Evolutionary conservation across 2,329 filamentous ascomycete genomes (phyloP).

Genomic region (Tympanopsis confertula): DNA sequence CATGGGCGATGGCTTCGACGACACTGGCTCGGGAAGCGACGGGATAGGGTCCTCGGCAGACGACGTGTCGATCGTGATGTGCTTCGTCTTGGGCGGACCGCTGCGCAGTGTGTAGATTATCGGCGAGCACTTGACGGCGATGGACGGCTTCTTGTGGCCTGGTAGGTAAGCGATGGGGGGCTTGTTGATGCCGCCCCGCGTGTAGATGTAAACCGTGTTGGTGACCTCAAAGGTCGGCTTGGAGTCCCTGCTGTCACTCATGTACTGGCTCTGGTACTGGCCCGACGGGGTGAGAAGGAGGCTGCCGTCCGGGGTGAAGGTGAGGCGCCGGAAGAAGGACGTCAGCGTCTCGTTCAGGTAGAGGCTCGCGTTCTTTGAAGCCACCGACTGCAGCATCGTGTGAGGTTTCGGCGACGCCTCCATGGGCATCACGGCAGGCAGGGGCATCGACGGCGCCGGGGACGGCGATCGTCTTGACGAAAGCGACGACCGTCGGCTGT

Average conservation of each 20-base stretch:
- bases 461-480: slow-evolving; percentile 80
- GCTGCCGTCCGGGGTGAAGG: slow-evolving; percentile 91
- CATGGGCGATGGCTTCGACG: slow-evolving; percentile 66
- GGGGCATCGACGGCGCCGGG: slow-evolving; percentile 82
- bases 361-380: slow-evolving; percentile 71
- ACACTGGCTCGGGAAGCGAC: slow-evolving; percentile 71
- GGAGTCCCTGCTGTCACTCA: slow-evolving; percentile 46
- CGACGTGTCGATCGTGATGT: slow-evolving; percentile 91
- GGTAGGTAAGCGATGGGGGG: slow-evolving; percentile 89
- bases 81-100: slow-evolving; percentile 56
- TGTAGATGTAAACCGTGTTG: slow-evolving; percentile 98
- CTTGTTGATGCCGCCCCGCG: slow-evolving; percentile 88
- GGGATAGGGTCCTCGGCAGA: slow-evolving; percentile 75
- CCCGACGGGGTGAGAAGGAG: slow-evolving; percentile 87
- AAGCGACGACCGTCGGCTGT: slow-evolving; percentile 79
- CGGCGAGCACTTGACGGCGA: slow-evolving; percentile 89
- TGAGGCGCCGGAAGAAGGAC: slow-evolving; percentile 87
- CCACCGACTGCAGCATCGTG: slow-evolving; percentile 37
- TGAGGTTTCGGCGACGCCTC: slow-evolving; percentile 81
- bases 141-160: slow-evolving; percentile 94
- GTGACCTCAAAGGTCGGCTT: slow-evolving; percentile 76
- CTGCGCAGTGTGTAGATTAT: slow-evolving; percentile 74
- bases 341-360: slow-evolving; percentile 96
- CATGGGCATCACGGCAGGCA: slow-evolving; percentile 89
- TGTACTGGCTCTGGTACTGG: slow-evolving; percentile 78